Base-by-base conservation (phyloP, 2,329 filamentous ascomycete species). In the Iodosphaeria phyllophila region DNA sequence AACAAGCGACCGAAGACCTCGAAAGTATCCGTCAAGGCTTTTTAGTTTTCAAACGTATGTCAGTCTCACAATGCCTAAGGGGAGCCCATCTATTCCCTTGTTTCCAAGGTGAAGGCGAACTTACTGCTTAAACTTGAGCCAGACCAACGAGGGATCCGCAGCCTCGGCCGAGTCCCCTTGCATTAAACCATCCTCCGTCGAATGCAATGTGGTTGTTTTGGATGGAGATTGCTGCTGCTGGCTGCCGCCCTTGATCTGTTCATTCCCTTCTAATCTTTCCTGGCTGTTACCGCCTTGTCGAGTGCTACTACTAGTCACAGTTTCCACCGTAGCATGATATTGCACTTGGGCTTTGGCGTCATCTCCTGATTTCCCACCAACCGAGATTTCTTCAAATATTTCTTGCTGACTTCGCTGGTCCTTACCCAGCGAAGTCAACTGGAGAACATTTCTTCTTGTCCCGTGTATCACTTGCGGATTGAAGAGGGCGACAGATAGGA, bases 21-120 rank as follows among this genome's bases (percentile, higher is more conserved):
- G 71, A 47, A 79, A 82, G 44, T 86, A 92, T 22, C 75, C 65
- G 35, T 74, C 70, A 27, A 92, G 69, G 37, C 86, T 91, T n/a
- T n/a, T n/a, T n/a, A n/a, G 33, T 16, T 17, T 1, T 12, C 12
- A 28, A 29, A 19, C 17, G 28, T 43, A 30, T 39, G 29, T 13
- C 13, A 22, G 20, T 16, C 4, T 14, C 24, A 13, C 11, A 13
- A 13, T 16, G 6, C 20, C 8, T 2, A 7, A 9, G 4, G 20
- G 5, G 10, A 5, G 18, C 16, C 17, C 20, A 8, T 12, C 11
- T 20, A n/a, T n/a, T n/a, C n/a, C n/a, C n/a, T n/a, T n/a, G n/a
- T n/a, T n/a, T n/a, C n/a, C n/a, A n/a, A n/a, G n/a, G n/a, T n/a
- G n/a, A n/a, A n/a, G n/a, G n/a, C n/a, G n/a, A 2, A 47, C 54